A percentile compares a stretch with the other conserved stretches of the same genome.
Evolutionary conservation across 2,329 filamentous ascomycete species (phyloP).

Genomic region (Aspergillus persii): DNA sequence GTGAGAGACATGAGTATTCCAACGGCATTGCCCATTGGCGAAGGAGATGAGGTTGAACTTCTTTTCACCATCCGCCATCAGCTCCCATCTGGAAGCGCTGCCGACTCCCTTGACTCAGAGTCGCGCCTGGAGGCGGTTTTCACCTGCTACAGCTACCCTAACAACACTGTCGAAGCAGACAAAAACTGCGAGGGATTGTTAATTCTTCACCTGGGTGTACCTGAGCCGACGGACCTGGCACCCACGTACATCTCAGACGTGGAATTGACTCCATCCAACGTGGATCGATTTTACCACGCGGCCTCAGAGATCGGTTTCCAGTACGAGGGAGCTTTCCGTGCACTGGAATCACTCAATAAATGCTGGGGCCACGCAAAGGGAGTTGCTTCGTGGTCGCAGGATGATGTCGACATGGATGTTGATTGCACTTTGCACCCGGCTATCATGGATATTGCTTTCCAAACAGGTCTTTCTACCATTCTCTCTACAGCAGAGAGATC

Average conservation of each 20-base stretch:
- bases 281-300: not conserved
- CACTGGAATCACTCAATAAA: not conserved
- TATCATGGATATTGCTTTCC: constrained; percentile 2
- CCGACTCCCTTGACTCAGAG: not conserved
- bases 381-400: not conserved
- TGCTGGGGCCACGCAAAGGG: not conserved
- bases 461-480: not conserved
- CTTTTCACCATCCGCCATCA: not conserved
- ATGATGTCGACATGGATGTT: not conserved
- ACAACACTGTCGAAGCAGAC: not conserved
- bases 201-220: not conserved
- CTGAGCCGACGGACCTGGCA: not conserved
- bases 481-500: not conserved
- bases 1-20: not conserved
- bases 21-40: not conserved
- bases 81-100: not conserved
- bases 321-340: not conserved
- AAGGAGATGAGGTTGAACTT: not conserved
- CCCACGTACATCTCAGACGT: not conserved
- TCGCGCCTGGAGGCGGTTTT: not conserved
- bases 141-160: not conserved
- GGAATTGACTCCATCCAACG: not conserved
- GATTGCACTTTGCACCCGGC: not conserved
- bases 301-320: not conserved
- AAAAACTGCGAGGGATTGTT: not conserved